Base-by-base conservation (phyloP, 129 eudicot species). In the Ambrosia trifida region DNA sequence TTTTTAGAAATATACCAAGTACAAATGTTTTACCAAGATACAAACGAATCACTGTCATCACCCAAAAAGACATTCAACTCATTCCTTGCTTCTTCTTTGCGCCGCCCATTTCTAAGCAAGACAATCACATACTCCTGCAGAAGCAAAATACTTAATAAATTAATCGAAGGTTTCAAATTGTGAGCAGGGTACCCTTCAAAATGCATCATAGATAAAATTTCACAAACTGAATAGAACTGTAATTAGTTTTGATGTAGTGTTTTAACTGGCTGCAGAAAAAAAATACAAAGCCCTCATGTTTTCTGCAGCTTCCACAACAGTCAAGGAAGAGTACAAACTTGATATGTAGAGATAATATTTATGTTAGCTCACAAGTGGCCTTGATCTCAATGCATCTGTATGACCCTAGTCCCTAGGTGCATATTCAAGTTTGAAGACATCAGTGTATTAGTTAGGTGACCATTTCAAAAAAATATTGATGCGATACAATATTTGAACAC, bases 61-160 rank as follows among this genome's bases (percentile, higher is more conserved):
- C 96, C 98, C 82, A 94, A 72, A 84, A 94, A 94, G 45, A 94
- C 98, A 80, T 94, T 79, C 81, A 94, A 78, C 83, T 94, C 98
- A 62, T 75, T 85, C 82, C 70, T 89, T 41, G 96, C 97, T 87
- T 89, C 98, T 74, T 82, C 89, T 81, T 87, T 94, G 67, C 90
- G 81, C 80, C 96, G 73, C 40, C 98, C 98, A 40, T 94, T 94
- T 81, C 81, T 90, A 16, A 94, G 90, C 86, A 94, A 76, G 30
- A 94, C 98, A 31, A 94, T 89, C 69, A 94, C 98, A 84, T 94
- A 94, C 72, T 94, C 95, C 98, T 94, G 88, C 81, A 86, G 59
- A 73, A 65, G 64, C 51, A 78, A 41, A 70, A 36, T 64, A 50
- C 40, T 57, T 57, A 49, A 53, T 38, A 73, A 53, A 60, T 74